A percentile compares a stretch with the other conserved stretches of the same genome.
Conservation (phyloP, 225 moss, liverwort and hornwort species). For the Pleurozium schreberi region DNA sequence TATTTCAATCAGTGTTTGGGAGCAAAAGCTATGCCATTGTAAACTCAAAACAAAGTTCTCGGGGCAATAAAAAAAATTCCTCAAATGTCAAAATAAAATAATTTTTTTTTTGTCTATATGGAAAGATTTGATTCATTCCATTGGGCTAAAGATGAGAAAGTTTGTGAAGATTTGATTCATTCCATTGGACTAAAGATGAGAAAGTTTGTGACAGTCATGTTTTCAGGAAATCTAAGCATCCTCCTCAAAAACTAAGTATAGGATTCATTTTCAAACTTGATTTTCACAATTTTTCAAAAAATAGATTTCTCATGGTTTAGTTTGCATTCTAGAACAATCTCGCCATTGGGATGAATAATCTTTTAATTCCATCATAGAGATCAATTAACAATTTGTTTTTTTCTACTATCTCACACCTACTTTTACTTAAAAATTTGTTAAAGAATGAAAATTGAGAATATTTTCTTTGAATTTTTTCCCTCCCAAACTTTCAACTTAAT, state of each 20-base stretch:
- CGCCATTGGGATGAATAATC: no score
- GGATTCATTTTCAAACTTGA: not conserved
- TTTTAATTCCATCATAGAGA: not conserved
- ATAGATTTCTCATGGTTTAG: not conserved
- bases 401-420: not conserved
- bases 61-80: not conserved
- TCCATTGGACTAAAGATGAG: not conserved
- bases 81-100: not conserved
- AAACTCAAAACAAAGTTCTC: not conserved
- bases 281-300: not conserved
- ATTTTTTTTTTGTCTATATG: not conserved
- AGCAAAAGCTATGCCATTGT: not conserved
- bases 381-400: not conserved
- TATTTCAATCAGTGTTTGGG: accelerated
- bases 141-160: not conserved
- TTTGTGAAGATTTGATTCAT: not conserved
- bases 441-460: not conserved
- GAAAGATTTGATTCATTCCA: not conserved
- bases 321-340: not conserved
- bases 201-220: not conserved
- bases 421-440: not conserved
- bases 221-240: accelerated
- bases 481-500: not conserved
- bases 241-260: not conserved
- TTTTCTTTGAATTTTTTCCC: not conserved